Evolutionary conservation across 1,139 yeast genomes (phyloP), one percentile per base, ranked within the genome.

Genomic region (Taphrina populina): DNA sequence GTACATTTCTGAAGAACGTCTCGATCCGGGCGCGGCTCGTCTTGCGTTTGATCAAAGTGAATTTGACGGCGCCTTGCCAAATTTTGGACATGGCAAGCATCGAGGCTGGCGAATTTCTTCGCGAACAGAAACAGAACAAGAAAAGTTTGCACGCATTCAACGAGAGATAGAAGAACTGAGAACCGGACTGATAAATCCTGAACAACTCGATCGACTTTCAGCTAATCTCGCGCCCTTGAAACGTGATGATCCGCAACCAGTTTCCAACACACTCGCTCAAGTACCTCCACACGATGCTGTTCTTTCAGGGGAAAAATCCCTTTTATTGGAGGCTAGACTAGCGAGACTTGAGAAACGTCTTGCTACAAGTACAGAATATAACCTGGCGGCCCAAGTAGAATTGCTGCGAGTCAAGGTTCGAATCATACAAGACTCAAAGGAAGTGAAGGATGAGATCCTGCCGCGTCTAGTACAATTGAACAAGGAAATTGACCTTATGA

Each of bases 331-430:
- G 23, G 20, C 34, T 6, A 11, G 47, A 11, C 13, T 43, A 7
- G 8, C 47, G 15, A 24, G 47, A 7, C 11, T 43, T 17, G 47
- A 43, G 32, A 11, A 4, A 4, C 24, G 47, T 5, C 15, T 43
- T 19, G n/a, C 20, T n/a, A 5, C 37, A 4, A 19, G 17, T n/a
- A 43, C 10, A 10, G 36, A 19, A 11, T 5, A 4, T 29, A 26
- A 19, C 13, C 37, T 43, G 3, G 47, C 35, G 4, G 26, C 35
- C 10, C 47, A 43, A 30, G n/a, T 43, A n/a, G 37, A 43, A 8
- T 19, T 43, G 7, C 11, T 43, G 19, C 47, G 37, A 6, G 7
- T 19, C 2, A 43, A 43, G 47, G 10, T 43, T n/a, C n/a, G n/a
- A 10, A 20, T 29, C 4, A 29, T 43, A 3, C 19, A 26, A 8